Evolutionary conservation across 345 rosid species (phyloP), one percentile per base, ranked within the genome.

Genomic region (Salix exigua): DNA sequence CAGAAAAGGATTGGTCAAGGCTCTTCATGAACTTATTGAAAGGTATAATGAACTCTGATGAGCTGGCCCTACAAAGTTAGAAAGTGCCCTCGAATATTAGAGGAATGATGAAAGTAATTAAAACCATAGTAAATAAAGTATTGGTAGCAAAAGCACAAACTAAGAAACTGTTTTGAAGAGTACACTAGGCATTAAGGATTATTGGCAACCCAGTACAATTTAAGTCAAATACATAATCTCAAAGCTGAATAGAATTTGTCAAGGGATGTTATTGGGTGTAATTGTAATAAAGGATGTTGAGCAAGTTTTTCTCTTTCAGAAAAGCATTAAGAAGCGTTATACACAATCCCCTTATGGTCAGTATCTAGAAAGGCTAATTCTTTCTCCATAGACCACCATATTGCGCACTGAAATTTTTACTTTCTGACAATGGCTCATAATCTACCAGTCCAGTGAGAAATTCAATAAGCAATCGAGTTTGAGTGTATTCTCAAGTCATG

Each of bases 31-130:
- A 96, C 71, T 88, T 96, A 8, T 83, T 82, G 28, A 82, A 82
- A 33, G 97, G 94, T 46, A 92, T 71, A 60, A 96, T 83, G 81
- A 94, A 93, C 81, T 89, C 94, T 26, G 98, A 94, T 61, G 91
- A 83, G 79, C 86, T 88, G 37, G 86, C 88, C 85, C 99, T 92
- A 79, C 78, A 84, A 23, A 58, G 63, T 58, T n/a, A 23, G 26
- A 58, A 66, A 50, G 74, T 21, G 75, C 64, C 35, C 33, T 28
- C 26, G 37, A 74, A 76, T 21, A 60, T 13, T 51, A 28, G n/a
- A 42, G 31, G 42, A 35, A 42, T 13, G 10, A 70, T 8, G 44
- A 48, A 33, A 13, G 23, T 8, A 23, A 28, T 16, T 35, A 6
- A 33, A n/a, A 60, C 30, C 50, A 67, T 10, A 2, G 35, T 30